Base-by-base conservation (phyloP, 176 grass and related monocot genomes). In the Lolium perenne region DNA sequence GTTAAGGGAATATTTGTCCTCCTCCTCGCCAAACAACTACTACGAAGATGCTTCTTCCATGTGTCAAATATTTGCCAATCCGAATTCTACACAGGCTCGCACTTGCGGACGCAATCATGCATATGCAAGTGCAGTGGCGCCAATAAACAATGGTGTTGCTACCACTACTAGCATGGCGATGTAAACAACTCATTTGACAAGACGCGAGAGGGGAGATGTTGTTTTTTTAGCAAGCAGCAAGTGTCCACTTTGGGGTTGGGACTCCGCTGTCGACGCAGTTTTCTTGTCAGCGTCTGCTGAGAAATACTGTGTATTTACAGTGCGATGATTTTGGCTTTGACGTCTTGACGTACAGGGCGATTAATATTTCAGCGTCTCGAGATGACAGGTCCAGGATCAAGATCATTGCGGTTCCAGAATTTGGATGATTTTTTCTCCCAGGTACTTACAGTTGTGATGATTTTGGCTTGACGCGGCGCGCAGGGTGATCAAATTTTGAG, bases 1-100 rank as follows among this genome's bases (percentile, higher is more conserved):
- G n/a, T 2, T 21, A 7, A 23, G 26, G 18, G 85, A 64, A 87
- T 45, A 64, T 65, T 43, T 81, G 68, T 8, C 6, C 38, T 75
- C 29, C 32, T 35, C 32, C 32, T 35, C 2, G 15, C 15, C 23
- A n/a, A 47, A 83, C 22, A 17, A 3, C 54, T 25, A 25, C 46
- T 29, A 2, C 61, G 32, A 35, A 35, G 32, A 2, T 26, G 0
- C 25, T 1, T 16, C 11, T 69, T 40, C 14, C 23, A 71, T 48
- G 20, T 83, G 56, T 48, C 57, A 11, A 48, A 10, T 6, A 23
- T 64, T 12, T 10, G 41, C 41, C 41, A 45, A 45, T 5, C 41
- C 41, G 41, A 45, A 60, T 48, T 38, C 18, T 45, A 53, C 1
- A 5, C 29, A 35, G 32, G 0, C 29, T 17, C 41, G 41, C 41